These are phyloP conservation scores for Suhomyces yuchorum DNA, from an alignment of 1,139 yeast genomes.

Conservation along the genomic window DNA sequence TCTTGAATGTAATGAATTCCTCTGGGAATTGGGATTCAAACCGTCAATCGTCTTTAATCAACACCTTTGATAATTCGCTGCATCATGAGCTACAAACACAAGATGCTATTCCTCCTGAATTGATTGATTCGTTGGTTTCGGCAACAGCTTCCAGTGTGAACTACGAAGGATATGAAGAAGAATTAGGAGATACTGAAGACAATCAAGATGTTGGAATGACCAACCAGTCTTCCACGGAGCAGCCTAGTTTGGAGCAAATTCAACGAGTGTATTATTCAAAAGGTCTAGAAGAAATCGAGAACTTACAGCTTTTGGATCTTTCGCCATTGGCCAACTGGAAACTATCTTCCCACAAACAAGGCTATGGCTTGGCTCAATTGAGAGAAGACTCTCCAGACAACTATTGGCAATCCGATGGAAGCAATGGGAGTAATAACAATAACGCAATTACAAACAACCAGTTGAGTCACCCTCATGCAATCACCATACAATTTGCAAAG, in stretches of 20 bases:
- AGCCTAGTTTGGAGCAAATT: conserved; percentile 27
- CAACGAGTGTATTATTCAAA: conserved; percentile 46
- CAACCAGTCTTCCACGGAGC: conserved; percentile 14
- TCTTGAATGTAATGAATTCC: conserved; percentile 24
- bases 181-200: conserved; percentile 13
- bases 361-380: conserved; percentile 68
- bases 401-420: conserved; percentile 96
- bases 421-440: conserved; percentile 25
- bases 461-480: conserved; percentile 75
- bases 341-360: conserved; percentile 74
- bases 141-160: conserved; percentile 19
- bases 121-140: conserved; percentile 36
- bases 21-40: conserved; percentile 31
- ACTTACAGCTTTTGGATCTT: conserved; percentile 64
- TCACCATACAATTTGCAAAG: conserved; percentile 81
- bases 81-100: conserved; percentile 39
- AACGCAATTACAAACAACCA: conserved; percentile 37
- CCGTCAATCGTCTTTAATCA: conserved; percentile 9
- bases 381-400: conserved; percentile 73
- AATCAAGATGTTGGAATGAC: conserved; percentile 13
- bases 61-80: conserved; percentile 12
- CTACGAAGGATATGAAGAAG: conserved; percentile 13
- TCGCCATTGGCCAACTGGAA: conserved; percentile 87
- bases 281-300: conserved; percentile 60
- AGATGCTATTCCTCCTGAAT: conserved; percentile 36